Evolutionary conservation across 2,329 filamentous ascomycete species (phyloP).

Genomic region (Calonectria montana): DNA sequence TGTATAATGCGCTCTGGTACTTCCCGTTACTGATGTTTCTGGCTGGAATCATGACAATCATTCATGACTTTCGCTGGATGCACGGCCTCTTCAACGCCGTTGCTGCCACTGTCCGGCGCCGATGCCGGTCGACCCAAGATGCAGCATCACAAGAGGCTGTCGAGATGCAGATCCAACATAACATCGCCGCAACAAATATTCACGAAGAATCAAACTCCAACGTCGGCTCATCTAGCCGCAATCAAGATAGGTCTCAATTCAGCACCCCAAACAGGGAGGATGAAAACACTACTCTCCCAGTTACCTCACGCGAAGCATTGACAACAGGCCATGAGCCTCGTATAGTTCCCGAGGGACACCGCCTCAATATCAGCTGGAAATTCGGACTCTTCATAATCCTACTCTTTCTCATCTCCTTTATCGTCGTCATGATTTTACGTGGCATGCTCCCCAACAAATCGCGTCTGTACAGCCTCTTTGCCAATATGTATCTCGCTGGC

Average conservation of each 20-base stretch:
- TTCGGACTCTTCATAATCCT: conserved; percentile 54
- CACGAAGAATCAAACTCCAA: not conserved
- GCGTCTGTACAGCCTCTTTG: conserved; percentile 70
- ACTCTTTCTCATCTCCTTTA: conserved; percentile 67
- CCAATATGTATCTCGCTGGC: conserved; percentile 79
- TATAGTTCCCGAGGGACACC: conserved; percentile 47
- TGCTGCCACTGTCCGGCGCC: not conserved
- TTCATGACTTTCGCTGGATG: conserved; percentile 62
- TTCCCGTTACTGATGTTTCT: conserved; percentile 73
- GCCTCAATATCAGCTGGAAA: conserved; percentile 58
- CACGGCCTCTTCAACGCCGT: conserved; percentile 12
- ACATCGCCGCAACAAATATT: not conserved
- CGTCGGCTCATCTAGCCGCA: not conserved
- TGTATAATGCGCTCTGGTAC: conserved; percentile 81
- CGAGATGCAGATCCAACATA: conserved; percentile 9
- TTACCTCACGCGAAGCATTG: not conserved
- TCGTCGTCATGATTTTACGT: conserved; percentile 64
- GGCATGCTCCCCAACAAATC: conserved; percentile 54
- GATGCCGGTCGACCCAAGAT: not conserved
- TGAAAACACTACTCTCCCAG: not conserved
- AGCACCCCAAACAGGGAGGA: not conserved
- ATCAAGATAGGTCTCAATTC: not conserved
- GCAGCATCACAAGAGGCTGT: not conserved
- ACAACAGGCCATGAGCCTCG: conserved; percentile 35
- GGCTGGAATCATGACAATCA: conserved; percentile 63